phyloP scores from a whole-genome alignment of 768 basidiomycete genomes.

The Fomitopsis serialis region DNA sequence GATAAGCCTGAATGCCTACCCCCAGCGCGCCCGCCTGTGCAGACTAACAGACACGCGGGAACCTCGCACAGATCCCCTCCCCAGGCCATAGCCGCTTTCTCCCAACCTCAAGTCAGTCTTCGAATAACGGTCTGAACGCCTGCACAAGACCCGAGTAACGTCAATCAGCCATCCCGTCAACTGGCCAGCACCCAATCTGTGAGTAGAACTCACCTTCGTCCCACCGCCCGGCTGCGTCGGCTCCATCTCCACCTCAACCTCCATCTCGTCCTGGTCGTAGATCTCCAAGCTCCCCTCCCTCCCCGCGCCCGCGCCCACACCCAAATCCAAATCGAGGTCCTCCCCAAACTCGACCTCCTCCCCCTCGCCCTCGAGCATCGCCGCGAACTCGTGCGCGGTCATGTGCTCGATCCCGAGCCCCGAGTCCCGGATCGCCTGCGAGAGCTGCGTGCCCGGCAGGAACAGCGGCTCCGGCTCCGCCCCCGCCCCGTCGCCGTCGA shows the following conservation, averaged over 20 bases:
- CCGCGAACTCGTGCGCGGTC: slow-evolving; percentile 54
- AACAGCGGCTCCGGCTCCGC: slow-evolving; percentile 25
- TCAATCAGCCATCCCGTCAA: too few species aligned
- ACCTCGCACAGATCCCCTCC: background rate
- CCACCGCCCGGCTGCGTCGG: slow-evolving; percentile 20
- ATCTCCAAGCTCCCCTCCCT: slow-evolving; percentile 16
- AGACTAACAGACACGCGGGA: background rate
- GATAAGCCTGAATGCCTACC: too few species aligned
- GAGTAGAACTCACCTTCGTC: slow-evolving; percentile 12
- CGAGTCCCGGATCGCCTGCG: slow-evolving; percentile 48
- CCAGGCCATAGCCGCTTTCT: background rate
- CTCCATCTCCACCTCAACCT: slow-evolving; percentile 16
- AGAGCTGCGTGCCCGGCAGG: slow-evolving; percentile 33
- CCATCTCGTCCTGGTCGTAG: slow-evolving; percentile 8
- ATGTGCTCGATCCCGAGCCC: slow-evolving; percentile 68
- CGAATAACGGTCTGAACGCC: slow-evolving; percentile 26
- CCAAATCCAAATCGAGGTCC: slow-evolving; percentile 4
- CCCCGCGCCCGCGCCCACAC: background rate
- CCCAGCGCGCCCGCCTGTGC: background rate
- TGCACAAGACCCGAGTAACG: slow-evolving; percentile 7
- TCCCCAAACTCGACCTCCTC: slow-evolving; percentile 38
- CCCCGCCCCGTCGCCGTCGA: background rate
- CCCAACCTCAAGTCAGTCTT: slow-evolving; percentile 19
- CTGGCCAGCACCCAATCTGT: background rate
- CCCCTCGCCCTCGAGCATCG: slow-evolving; percentile 54